phyloP scores from a whole-genome alignment of 2,329 filamentous ascomycete species.

The Botrytis sinoallii region DNA sequence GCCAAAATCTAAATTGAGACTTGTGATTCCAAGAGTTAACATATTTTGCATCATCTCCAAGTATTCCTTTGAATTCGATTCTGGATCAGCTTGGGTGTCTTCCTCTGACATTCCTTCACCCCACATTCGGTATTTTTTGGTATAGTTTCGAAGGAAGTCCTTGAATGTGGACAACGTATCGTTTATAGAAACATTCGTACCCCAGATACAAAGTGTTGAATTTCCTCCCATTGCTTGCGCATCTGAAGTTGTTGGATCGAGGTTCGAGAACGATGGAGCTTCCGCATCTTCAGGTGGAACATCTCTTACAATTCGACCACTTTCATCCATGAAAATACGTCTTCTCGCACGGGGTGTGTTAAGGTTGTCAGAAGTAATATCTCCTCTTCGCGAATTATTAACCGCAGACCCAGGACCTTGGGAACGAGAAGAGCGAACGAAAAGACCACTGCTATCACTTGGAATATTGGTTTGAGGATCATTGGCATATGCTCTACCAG shows the following conservation, averaged over 20 bases:
- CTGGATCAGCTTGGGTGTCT: slow-evolving; percentile 66
- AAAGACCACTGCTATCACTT: slow-evolving; percentile 83
- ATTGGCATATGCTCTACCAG: slow-evolving; percentile 54
- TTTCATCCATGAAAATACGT: slow-evolving; percentile 55
- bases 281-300: slow-evolving; percentile 52
- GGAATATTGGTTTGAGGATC: slow-evolving; percentile 66
- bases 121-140: slow-evolving; percentile 91
- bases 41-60: slow-evolving; percentile 84
- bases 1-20: slow-evolving; percentile 81
- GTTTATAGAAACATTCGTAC: slow-evolving; percentile 91
- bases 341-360: slow-evolving; percentile 51
- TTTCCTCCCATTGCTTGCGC: slow-evolving; percentile 82
- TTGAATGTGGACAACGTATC: slow-evolving; percentile 87
- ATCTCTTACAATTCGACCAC: slow-evolving; percentile 56
- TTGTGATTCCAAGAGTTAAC: slow-evolving; percentile 78
- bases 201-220: slow-evolving; percentile 86
- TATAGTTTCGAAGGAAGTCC: slow-evolving; percentile 89
- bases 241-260: slow-evolving; percentile 84
- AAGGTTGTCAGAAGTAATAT: slow-evolving; percentile 78
- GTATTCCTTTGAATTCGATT: slow-evolving; percentile 78
- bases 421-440: slow-evolving; percentile 64
- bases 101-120: slow-evolving; percentile 78
- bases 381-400: slow-evolving; percentile 68
- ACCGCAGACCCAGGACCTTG: slow-evolving; percentile 48
- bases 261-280: slow-evolving; percentile 57